Evolutionary conservation across 305 asterid species (phyloP).

Genomic region (Rubia tinctorum): DNA sequence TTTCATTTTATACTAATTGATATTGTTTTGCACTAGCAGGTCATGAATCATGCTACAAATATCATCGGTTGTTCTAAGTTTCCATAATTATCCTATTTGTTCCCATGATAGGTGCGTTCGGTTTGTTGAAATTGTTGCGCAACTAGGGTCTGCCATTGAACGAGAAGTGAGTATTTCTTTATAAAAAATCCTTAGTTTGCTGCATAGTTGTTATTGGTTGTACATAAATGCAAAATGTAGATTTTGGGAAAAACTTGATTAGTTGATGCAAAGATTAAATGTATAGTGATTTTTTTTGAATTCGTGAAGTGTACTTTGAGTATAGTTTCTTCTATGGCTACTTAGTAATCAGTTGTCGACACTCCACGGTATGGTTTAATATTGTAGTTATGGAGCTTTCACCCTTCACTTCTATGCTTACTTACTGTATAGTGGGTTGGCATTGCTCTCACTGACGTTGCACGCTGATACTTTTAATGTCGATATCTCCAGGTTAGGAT

Average conservation of each 20-base stretch:
- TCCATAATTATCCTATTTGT: no score
- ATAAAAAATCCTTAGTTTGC: not conserved
- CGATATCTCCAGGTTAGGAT: slow-evolving; percentile 61
- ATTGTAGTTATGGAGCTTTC: not conserved
- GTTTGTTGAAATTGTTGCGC: slow-evolving; percentile 83
- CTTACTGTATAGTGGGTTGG: not conserved
- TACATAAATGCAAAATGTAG: not conserved
- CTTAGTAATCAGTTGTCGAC: not conserved
- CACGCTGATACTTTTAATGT: slow-evolving; percentile 6
- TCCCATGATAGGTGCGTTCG: slow-evolving; percentile 70
- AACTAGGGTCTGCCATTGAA: slow-evolving; percentile 85
- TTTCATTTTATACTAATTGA: no score
- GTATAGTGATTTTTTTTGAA: not conserved
- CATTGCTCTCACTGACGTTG: not conserved
- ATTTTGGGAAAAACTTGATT: not conserved
- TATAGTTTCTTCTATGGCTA: not conserved
- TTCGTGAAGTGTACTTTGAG: not conserved
- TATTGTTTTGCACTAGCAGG: no score
- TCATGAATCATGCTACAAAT: no score
- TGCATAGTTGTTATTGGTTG: not conserved
- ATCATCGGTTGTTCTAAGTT: no score
- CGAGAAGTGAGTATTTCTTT: slow-evolving; percentile 55
- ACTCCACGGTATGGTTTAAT: no score
- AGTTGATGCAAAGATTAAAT: not conserved
- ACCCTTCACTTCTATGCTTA: not conserved